These are phyloP conservation scores for Nitzschia sp. DNA, from an alignment of 108 stramenopile genomes.

Conservation along the genomic window DNA sequence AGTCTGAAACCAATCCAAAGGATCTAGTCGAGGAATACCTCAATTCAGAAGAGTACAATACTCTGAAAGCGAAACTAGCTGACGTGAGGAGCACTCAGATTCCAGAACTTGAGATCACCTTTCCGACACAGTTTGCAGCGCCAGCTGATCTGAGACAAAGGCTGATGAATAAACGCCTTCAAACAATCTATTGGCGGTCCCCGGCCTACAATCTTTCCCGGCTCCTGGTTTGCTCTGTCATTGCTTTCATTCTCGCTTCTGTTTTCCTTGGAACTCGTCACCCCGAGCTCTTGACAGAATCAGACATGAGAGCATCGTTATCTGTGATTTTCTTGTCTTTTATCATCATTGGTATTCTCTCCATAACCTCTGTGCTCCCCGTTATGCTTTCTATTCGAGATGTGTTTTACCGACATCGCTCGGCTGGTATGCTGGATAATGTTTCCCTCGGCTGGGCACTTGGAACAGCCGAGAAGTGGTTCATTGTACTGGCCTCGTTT, in stretches of 20 bases:
- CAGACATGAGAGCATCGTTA: constrained; percentile 36
- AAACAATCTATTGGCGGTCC: constrained; percentile 71
- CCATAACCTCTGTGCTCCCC: constrained; percentile 54
- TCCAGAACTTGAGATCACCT: constrained; percentile 36
- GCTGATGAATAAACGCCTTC: constrained; percentile 36
- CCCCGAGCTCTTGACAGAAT: constrained; percentile 28
- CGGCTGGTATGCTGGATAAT: constrained; percentile 72
- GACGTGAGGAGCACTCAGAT: constrained; percentile 18
- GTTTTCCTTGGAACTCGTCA: constrained; percentile 44
- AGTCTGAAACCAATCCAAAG: constrained; percentile 6
- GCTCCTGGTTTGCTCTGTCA: constrained; percentile 48
- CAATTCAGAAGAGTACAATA: constrained; percentile 10
- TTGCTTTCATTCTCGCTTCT: constrained; percentile 66
- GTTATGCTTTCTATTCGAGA: constrained; percentile 72
- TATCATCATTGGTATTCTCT: constrained; percentile 64
- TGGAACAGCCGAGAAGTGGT: constrained; percentile 60
- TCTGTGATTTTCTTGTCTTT: constrained; percentile 50
- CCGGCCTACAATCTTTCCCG: constrained; percentile 76
- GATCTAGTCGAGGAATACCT: constrained; percentile 52
- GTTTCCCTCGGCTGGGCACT: constrained; percentile 55
- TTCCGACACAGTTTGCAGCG: constrained; percentile 38
- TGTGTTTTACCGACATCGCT: constrained; percentile 71
- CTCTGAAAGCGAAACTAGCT: constrained; percentile 2
- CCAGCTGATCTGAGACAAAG: constrained; percentile 33
- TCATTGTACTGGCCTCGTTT: constrained; percentile 45